Evolutionary conservation across 805 yeast species (phyloP), one percentile per base, ranked within the genome.

Genomic region (Yueomyces sp.): DNA sequence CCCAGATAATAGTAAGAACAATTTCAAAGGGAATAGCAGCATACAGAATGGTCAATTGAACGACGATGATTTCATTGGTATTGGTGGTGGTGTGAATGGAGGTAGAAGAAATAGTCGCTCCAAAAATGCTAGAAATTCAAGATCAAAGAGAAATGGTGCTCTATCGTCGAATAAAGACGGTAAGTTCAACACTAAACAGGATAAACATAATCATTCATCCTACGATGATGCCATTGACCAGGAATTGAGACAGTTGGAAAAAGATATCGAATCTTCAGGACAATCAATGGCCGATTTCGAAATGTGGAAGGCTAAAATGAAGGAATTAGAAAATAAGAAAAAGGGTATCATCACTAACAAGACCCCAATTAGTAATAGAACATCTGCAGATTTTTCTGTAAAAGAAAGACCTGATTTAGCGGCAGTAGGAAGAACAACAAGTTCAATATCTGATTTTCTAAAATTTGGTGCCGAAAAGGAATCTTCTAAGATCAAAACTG

Each of bases 211-310:
- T 40, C 55, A 52, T 37, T 58, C 55, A 33, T 53, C 62, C 38
- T 59, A 53, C 36, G 45, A 49, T 11, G 46, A 56, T 26, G 59
- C 52, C 7, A 58, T 54, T 4, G 63, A 59, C 28, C 63, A 61
- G 8, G 69, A 65, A 31, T 49, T 54, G 30, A 45, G 59, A 41
- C 61, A 58, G 26, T 47, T 61, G 31, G 66, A 62, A 46, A 57
- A 53, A 33, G 59, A 56, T 38, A 30, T 30, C 9, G 33, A 30
- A 6, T 30, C 33, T 6, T 53, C 61, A 7, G 54, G 60, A 2
- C 9, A 6, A 6, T 50, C 63, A 29, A 58, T 61, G 52, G 58
- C 57, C 8, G 72, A 66, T 47, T 68, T 68, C 47, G 73, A 67
- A 47, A 51, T 57, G 31, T 66, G 66, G 65, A 67, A 60, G 47